Percentiles rank a stretch among this genome's conserved stretches.
Evolutionary conservation across 805 yeast species (phyloP).

Genomic region (Kazachstania viticola): DNA sequence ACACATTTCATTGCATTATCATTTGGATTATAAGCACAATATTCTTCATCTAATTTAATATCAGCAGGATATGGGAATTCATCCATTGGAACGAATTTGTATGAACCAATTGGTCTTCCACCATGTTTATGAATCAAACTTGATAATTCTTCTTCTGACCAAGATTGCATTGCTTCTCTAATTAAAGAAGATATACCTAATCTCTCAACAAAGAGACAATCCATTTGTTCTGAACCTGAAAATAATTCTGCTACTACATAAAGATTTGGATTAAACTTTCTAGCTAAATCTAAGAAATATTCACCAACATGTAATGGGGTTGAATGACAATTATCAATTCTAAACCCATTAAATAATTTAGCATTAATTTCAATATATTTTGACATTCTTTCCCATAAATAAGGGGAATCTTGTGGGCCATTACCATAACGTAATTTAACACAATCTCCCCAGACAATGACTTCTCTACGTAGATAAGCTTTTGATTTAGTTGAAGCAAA

Average conservation of each 20-base stretch:
- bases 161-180: constrained; percentile 96
- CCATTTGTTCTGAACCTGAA: constrained; percentile 86
- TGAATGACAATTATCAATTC: constrained; percentile 93
- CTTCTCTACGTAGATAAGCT: constrained; percentile 83
- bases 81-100: constrained; percentile 68
- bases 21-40: constrained; percentile 7
- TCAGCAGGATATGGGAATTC: constrained; percentile 57
- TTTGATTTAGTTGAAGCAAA: constrained; percentile 74
- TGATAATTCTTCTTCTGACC: constrained; percentile 78
- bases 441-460: constrained; percentile 96
- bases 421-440: constrained; percentile 82
- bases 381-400: constrained; percentile 80
- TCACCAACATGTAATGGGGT: constrained; percentile 95
- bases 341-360: constrained; percentile 66
- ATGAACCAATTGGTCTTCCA: constrained; percentile 91
- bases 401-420: constrained; percentile 72
- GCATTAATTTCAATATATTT: constrained; percentile 67
- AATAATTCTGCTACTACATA: constrained; percentile 92
- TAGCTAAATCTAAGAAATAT: constrained; percentile 74
- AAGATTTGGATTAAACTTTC: constrained; percentile 70
- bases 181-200: constrained; percentile 81
- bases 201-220: constrained; percentile 80
- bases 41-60: constrained; percentile 28
- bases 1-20: constrained; percentile 22
- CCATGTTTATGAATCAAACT: constrained; percentile 84